phyloP scores from a whole-genome alignment of 2,329 filamentous ascomycete genomes.

The Diplodia sapinea region DNA sequence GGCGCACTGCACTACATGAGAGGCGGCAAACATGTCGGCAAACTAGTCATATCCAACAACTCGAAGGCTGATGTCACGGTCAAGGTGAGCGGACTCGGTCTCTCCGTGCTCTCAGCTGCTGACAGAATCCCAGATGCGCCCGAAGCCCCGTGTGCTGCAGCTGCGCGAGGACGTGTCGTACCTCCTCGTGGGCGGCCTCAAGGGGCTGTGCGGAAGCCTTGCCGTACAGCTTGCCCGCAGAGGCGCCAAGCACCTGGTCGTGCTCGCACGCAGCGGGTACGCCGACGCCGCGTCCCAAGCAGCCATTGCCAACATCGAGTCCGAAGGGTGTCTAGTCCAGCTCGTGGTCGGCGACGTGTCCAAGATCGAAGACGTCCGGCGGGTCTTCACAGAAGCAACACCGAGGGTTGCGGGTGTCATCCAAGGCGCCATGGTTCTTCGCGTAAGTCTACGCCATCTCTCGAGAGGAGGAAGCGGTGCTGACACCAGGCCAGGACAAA shows the following conservation, averaged over 20 bases:
- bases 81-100: too few relatives aligned
- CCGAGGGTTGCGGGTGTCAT: constrained; percentile 33
- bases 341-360: constrained; percentile 33
- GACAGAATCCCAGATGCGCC: too few relatives aligned
- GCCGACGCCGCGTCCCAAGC: background rate
- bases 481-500: too few relatives aligned
- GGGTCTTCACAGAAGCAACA: background rate
- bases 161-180: constrained; percentile 33
- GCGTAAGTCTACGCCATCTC: background rate
- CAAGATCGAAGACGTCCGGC: background rate
- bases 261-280: constrained; percentile 31
- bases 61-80: too few relatives aligned
- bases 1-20: constrained; percentile 44
- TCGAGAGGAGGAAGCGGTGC: too few relatives aligned
- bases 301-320: constrained; percentile 32
- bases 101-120: too few relatives aligned
- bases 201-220: constrained; percentile 36
- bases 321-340: constrained; percentile 29
- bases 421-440: constrained; percentile 33
- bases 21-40: constrained; percentile 48
- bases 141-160: too few relatives aligned
- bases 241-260: constrained; percentile 36
- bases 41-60: constrained; percentile 44
- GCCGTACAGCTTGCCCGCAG: constrained; percentile 35
- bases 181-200: constrained; percentile 38